Conservation (phyloP, 805 yeast genomes). For the Candida morakotiae region DNA sequence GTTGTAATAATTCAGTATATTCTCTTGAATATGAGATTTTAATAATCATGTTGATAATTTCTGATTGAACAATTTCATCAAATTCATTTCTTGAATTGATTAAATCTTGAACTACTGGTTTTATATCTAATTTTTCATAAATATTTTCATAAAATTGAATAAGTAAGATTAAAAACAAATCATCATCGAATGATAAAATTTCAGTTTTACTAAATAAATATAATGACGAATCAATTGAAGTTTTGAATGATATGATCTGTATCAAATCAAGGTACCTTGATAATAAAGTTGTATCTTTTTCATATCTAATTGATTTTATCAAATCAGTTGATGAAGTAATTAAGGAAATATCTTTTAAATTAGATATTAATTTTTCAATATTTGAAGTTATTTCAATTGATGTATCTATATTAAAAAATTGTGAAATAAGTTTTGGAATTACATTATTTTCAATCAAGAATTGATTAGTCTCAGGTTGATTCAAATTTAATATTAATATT, state of each 20-base stretch:
- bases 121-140: slow-evolving; percentile 1
- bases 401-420: slow-evolving; percentile 5
- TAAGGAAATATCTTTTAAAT: not conserved
- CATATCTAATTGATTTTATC: slow-evolving; percentile 9
- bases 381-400: slow-evolving; percentile 8
- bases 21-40: slow-evolving; percentile 15
- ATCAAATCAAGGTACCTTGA: slow-evolving; percentile 18
- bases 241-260: slow-evolving; percentile 12
- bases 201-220: slow-evolving; percentile 12
- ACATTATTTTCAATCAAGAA: slow-evolving; percentile 7
- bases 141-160: slow-evolving; percentile 23
- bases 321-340: slow-evolving; percentile 5
- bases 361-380: slow-evolving; percentile 9
- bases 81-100: not conserved
- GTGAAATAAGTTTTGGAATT: not conserved
- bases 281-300: slow-evolving; percentile 13
- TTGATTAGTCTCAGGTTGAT: slow-evolving; percentile 5
- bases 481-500: slow-evolving; percentile 7
- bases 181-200: slow-evolving; percentile 19
- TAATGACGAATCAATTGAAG: slow-evolving; percentile 5
- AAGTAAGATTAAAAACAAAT: slow-evolving; percentile 20
- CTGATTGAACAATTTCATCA: slow-evolving; percentile 12
- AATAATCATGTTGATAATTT: slow-evolving; percentile 17
- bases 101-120: not conserved
- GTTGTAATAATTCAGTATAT: slow-evolving; percentile 7